Evolutionary conservation across 2,329 filamentous ascomycete genomes (phyloP).

Genomic region (Pseudogymnoascus sp.): DNA sequence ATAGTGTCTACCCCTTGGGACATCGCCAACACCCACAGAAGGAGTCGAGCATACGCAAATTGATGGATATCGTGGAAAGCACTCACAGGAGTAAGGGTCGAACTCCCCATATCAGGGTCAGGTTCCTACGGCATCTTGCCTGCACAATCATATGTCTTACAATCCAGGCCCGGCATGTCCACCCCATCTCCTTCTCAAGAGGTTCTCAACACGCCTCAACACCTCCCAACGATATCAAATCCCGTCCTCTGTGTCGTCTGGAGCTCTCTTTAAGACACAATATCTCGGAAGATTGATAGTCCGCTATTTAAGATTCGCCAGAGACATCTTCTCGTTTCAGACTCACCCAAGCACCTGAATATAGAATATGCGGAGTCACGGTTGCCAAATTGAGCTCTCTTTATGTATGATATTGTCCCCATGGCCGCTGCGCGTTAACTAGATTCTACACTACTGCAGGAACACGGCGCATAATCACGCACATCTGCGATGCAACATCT

Average conservation of each 20-base stretch:
- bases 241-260: not conserved
- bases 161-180: not conserved
- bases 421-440: not conserved
- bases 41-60: not conserved
- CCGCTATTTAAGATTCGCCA: not conserved
- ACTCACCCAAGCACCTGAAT: constrained; percentile 2
- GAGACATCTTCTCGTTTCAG: not conserved
- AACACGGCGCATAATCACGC: not conserved
- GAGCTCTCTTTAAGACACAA: not conserved
- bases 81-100: not conserved
- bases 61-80: not conserved
- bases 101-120: not conserved
- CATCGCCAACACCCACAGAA: not conserved
- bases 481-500: not conserved
- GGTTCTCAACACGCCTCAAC: not conserved
- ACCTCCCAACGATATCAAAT: not conserved
- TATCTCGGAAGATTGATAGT: not conserved
- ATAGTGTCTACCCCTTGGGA: too few species aligned
- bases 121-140: not conserved
- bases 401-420: not conserved
- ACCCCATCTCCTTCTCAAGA: not conserved
- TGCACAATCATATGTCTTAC: not conserved
- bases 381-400: not conserved
- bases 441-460: not conserved
- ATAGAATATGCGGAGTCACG: not conserved